Evolutionary conservation across 768 basidiomycete species (phyloP), one percentile per base, ranked within the genome.

Genomic region (Lactifluus volemus): DNA sequence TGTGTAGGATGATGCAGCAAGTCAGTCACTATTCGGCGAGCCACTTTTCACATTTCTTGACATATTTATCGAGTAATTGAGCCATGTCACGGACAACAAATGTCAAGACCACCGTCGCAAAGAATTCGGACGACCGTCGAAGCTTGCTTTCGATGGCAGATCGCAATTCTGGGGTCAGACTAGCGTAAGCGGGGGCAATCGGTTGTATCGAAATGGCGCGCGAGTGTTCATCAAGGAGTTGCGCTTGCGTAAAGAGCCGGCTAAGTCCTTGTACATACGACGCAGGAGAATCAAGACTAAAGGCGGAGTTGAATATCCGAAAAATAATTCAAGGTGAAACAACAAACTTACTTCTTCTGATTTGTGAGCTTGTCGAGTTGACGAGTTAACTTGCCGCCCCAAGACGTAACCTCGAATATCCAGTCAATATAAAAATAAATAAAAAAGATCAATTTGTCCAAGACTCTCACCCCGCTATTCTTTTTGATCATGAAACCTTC

Each of bases 11-110:
- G 44, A 36, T 30, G 41, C 49, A 47, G 44, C 36, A n/a, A 12
- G 17, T n/a, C 54, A 29, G 21, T 17, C 49, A 29, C 42, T 77
- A 92, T 70, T 94, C 91, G 41, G 84, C 88, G 41, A 92, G 79
- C 89, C 90, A 92, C 74, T 91, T 92, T 75, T 92, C 92, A 74
- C 89, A 91, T 72, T 90, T 89, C 80, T 93, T 93, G 65, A 86
- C 88, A 72, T 93, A 94, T 75, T 95, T 94, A 78, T 95, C 93
- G 63, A 95, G 78, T 53, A 95, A 74, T 68, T 87, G 84, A 45
- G 89, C 89, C 65, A 93, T 78, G 71, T 94, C 92, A 55, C 85
- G 84, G 68, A 96, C 84, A 68, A 96, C 91, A 70, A 96, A 94
- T 17, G 89, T 89, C 52, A 93, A 78, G 57, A 96, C 83, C 63